Evolutionary conservation across 768 basidiomycete species (phyloP), one percentile per base, ranked within the genome.

Genomic region (Lentinula sp.): DNA sequence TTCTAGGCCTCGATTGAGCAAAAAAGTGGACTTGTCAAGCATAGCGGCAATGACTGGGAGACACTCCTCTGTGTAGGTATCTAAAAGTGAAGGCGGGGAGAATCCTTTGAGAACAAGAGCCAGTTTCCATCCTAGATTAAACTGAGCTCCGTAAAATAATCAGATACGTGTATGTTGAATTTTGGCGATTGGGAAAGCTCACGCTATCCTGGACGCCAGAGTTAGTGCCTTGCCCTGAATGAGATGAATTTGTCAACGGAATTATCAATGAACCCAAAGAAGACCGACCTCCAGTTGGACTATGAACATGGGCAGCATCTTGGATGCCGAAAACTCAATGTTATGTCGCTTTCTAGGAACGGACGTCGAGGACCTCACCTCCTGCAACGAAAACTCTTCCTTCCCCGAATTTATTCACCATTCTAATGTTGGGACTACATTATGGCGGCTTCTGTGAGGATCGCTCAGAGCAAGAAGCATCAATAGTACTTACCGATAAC

Each of bases 221-320:
- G 56, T 74, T 76, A 1, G 75, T 58, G 12, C 77, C 76, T 48
- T 48, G 46, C 8, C 46, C 59, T 73, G 68, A 28, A 28, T 28
- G 4, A 8, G 6, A 15, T 18, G 13, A 32, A 28, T 28, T 28
- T 28, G 28, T 28, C 28, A 28, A 28, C 28, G 28, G 18, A 57
- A 51, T 46, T 61, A 66, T 3, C 28, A 3, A 28, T 28, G 28
- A 28, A 28, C 2, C 0, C 28, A 3, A 28, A 28, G 28, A 28
- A 28, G n/a, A 67, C 67, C 68, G 67, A 9, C 66, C 71, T 32
- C 70, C 69, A 65, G 73, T 68, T 6, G 75, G 76, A 42, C 71
- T 71, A 58, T 79, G 77, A 13, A 72, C 64, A 62, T 82, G 82
- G 6, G 76, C 78, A 8, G 74, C 74, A 64, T 81, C 80, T 81